Evolutionary conservation across 1,284 basidiomycete species (phyloP).

Genomic region (Microbotryum scabiosae): DNA sequence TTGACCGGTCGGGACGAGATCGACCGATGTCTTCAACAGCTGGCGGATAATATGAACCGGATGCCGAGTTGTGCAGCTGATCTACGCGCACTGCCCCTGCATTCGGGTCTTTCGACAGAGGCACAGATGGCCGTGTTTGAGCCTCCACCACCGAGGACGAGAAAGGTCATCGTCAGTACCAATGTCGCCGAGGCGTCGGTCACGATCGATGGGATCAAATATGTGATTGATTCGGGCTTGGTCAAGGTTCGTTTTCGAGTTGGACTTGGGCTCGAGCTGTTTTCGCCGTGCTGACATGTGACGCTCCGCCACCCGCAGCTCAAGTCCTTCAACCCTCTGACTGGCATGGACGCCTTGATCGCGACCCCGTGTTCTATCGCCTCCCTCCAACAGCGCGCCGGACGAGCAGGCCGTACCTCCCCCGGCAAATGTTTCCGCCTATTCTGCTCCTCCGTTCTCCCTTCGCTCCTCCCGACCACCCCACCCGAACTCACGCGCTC

Average conservation of each 20-base stretch:
- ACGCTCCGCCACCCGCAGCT: constrained; percentile 21
- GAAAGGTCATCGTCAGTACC: constrained; percentile 88
- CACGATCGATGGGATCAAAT: constrained; percentile 90
- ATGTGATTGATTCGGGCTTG: constrained; percentile 90
- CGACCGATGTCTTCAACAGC: constrained; percentile 69
- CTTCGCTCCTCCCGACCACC: constrained; percentile 56
- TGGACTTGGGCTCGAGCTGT: constrained; percentile 17
- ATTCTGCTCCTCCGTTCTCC: constrained; percentile 60
- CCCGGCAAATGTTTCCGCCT: constrained; percentile 89
- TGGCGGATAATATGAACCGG: constrained; percentile 65
- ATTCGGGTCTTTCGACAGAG: constrained; percentile 75
- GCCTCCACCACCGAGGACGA: constrained; percentile 57
- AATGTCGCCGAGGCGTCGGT: constrained; percentile 97
- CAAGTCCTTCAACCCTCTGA: constrained; percentile 36
- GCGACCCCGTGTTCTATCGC: constrained; percentile 39
- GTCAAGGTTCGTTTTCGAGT: constrained; percentile 59
- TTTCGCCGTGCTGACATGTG: background rate
- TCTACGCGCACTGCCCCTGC: constrained; percentile 60
- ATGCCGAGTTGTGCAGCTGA: constrained; percentile 50
- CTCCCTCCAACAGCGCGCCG: constrained; percentile 41
- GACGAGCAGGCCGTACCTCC: constrained; percentile 46
- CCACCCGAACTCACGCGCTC: constrained; percentile 81
- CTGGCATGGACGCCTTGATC: constrained; percentile 39
- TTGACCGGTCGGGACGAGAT: constrained; percentile 43
- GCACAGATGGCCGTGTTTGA: constrained; percentile 82